Conservation (phyloP, 768 basidiomycete genomes). For the Tulasnella sp. region DNA sequence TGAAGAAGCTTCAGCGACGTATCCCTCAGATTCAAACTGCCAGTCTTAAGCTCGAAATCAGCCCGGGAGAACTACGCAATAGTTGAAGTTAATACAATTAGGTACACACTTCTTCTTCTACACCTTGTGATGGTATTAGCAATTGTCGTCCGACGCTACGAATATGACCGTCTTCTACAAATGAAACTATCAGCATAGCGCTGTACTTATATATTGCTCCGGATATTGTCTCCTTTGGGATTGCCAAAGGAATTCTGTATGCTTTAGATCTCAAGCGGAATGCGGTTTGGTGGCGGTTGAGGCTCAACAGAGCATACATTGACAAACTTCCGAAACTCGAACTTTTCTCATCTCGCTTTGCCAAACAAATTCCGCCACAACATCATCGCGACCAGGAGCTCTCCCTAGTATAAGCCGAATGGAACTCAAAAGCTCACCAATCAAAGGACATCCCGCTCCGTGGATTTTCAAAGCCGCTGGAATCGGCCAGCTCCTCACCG, state of each 20-base stretch:
- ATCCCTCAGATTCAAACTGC: background rate
- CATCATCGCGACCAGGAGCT: background rate
- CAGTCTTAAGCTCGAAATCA: background rate
- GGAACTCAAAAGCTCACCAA: background rate
- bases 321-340: background rate
- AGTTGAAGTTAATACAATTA: no score
- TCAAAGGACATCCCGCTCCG: conserved; percentile 1
- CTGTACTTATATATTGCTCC: no score
- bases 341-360: background rate
- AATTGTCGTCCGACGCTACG: no score
- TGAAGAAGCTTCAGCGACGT: background rate
- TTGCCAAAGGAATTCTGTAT: no score
- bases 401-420: background rate
- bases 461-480: conserved; percentile 4
- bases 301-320: background rate
- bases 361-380: background rate
- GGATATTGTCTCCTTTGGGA: no score
- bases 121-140: no score
- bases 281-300: no score
- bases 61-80: background rate
- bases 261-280: no score
- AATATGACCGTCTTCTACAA: no score
- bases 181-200: no score
- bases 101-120: no score
- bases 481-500: background rate